phyloP scores from a whole-genome alignment of 2,329 filamentous ascomycete species.

The Penicillium sp. region DNA sequence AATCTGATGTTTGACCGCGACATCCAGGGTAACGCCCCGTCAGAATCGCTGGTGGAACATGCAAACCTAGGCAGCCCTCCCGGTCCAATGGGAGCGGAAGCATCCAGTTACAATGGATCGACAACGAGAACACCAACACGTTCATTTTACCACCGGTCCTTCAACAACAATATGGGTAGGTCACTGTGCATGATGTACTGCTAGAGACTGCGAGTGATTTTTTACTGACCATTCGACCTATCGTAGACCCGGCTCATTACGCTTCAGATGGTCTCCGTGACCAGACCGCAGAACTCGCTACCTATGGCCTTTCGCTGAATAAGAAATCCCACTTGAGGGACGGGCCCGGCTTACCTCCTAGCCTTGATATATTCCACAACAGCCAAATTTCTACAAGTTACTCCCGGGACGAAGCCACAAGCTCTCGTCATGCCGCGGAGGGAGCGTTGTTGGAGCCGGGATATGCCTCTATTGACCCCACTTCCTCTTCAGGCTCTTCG shows the following conservation, averaged over 20 bases:
- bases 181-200: not conserved
- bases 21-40: slow-evolving; percentile 12
- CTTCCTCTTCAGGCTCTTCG: slow-evolving; percentile 43
- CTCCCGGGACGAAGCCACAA: slow-evolving; percentile 17
- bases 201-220: slow-evolving; percentile 2
- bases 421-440: slow-evolving; percentile 13
- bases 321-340: slow-evolving; percentile 26
- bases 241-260: slow-evolving; percentile 68
- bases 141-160: slow-evolving; percentile 47
- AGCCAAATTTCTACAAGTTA: slow-evolving; percentile 7
- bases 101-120: slow-evolving; percentile 30
- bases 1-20: slow-evolving; percentile 24
- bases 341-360: slow-evolving; percentile 27
- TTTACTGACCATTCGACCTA: slow-evolving; percentile 38
- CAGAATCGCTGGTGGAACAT: slow-evolving; percentile 28
- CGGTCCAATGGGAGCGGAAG: slow-evolving; percentile 25
- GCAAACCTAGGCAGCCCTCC: slow-evolving; percentile 30
- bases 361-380: slow-evolving; percentile 31
- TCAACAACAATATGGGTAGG: slow-evolving; percentile 42
- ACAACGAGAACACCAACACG: slow-evolving; percentile 43
- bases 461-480: slow-evolving; percentile 13
- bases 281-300: slow-evolving; percentile 83
- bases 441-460: slow-evolving; percentile 16
- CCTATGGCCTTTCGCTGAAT: slow-evolving; percentile 65
- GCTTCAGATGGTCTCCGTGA: slow-evolving; percentile 74